Percentiles rank a stretch among this genome's conserved stretches.
phyloP scores from a whole-genome alignment of 2,329 filamentous ascomycete genomes.

The Zopfia rhizophila region DNA sequence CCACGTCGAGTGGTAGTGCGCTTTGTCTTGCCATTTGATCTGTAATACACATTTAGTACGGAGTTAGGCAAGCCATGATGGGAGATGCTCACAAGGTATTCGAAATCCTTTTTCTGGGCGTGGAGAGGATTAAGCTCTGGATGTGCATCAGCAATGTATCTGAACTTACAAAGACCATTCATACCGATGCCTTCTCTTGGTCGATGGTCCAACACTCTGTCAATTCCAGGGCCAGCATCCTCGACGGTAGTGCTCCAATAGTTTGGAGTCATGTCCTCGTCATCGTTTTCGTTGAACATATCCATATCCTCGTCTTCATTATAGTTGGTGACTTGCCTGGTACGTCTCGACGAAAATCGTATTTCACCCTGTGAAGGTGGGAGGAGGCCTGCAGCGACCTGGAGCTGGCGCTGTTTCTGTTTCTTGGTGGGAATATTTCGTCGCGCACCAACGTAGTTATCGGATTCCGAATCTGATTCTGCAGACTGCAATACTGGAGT shows the following conservation, averaged over 20 bases:
- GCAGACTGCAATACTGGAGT: conserved; percentile 64
- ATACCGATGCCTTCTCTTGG: conserved; percentile 71
- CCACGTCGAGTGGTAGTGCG: conserved; percentile 96
- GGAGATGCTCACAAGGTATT: conserved; percentile 68
- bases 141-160: conserved; percentile 28
- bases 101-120: conserved; percentile 77
- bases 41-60: conserved; percentile 50
- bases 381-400: conserved; percentile 69
- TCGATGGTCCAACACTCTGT: conserved; percentile 88
- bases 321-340: conserved; percentile 77
- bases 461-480: conserved; percentile 69
- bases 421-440: conserved; percentile 76
- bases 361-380: conserved; percentile 79
- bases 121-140: conserved; percentile 47
- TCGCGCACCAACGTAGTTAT: conserved; percentile 81
- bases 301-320: conserved; percentile 73
- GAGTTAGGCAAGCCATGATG: conserved; percentile 27
- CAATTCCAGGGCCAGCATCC: conserved; percentile 85
- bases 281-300: conserved; percentile 67
- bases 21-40: conserved; percentile 97
- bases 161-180: conserved; percentile 9
- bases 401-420: conserved; percentile 75
- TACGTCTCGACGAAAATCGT: conserved; percentile 88
- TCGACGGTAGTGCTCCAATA: conserved; percentile 77
- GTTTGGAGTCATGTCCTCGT: conserved; percentile 71